These are phyloP conservation scores for Hyaloperonospora brassicae DNA, from an alignment of 352 stramenopile species.

Conservation along the genomic window DNA sequence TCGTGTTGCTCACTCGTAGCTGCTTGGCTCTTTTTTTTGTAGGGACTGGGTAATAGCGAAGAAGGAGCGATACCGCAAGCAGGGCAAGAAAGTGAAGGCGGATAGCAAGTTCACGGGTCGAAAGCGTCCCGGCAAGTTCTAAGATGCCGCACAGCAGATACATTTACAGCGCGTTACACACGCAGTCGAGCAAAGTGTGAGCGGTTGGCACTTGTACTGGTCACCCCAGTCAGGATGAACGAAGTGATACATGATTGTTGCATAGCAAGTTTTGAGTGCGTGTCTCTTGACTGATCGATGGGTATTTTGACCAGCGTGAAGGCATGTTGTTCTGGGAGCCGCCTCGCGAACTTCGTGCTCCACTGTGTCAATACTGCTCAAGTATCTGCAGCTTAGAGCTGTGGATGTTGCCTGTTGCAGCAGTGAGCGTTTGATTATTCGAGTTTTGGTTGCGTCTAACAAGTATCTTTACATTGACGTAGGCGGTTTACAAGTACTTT, in stretches of 20 bases:
- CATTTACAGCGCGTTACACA: no score
- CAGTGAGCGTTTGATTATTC: background rate
- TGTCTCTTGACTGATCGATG: no score
- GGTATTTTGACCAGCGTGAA: no score
- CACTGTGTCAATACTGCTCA: no score
- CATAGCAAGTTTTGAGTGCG: no score
- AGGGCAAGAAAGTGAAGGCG: slow-evolving; percentile 94
- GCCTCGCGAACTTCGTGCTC: no score
- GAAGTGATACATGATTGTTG: no score
- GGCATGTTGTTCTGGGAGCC: no score
- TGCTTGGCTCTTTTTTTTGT: slow-evolving; percentile 19
- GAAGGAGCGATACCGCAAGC: slow-evolving; percentile 95
- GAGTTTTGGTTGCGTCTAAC: background rate
- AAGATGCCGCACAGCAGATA: slow-evolving; percentile 19
- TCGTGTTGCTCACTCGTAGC: slow-evolving; percentile 4
- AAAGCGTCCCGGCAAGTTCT: slow-evolving; percentile 93
- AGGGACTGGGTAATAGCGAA: slow-evolving; percentile 96
- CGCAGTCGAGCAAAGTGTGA: no score
- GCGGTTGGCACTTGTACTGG: no score
- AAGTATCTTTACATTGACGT: background rate
- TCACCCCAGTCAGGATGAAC: no score
- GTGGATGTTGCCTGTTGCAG: background rate
- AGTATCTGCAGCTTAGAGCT: background rate
- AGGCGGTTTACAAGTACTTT: background rate
- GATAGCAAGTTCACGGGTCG: slow-evolving; percentile 99